Percentiles rank a stretch among this genome's conserved stretches.
Evolutionary conservation across 2,329 filamentous ascomycete genomes (phyloP).

Genomic region (Colletotrichum sp.): DNA sequence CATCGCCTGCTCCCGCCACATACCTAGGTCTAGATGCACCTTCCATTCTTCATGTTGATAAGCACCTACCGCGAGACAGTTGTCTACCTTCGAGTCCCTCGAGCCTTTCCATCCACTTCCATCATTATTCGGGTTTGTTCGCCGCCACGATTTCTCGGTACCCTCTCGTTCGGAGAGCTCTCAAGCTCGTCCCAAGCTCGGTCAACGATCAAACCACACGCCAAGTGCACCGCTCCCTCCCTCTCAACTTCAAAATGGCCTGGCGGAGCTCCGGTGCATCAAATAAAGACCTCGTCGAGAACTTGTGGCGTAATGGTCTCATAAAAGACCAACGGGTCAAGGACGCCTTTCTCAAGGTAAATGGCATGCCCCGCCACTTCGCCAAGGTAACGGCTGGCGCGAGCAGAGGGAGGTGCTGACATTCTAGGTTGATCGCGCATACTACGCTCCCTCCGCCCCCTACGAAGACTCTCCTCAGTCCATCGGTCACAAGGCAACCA

Average conservation of each 20-base stretch:
- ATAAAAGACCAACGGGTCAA: slow-evolving; percentile 77
- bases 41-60: background rate
- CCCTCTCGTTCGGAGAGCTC: background rate
- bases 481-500: slow-evolving; percentile 62
- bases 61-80: background rate
- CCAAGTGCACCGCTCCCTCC: background rate
- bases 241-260: slow-evolving; percentile 67
- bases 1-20: background rate
- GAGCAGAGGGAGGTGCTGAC: background rate
- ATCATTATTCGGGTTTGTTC: background rate
- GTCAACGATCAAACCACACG: background rate
- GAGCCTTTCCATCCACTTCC: background rate
- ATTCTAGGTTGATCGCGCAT: slow-evolving; percentile 81
- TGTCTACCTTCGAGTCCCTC: background rate
- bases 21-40: background rate
- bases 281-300: slow-evolving; percentile 79
- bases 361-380: background rate
- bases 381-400: background rate
- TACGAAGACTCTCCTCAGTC: slow-evolving; percentile 68
- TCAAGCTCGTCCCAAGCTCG: slow-evolving; percentile 6
- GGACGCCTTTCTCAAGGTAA: slow-evolving; percentile 78
- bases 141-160: slow-evolving; percentile 8
- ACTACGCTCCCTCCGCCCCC: slow-evolving; percentile 76
- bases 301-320: slow-evolving; percentile 74
- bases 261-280: slow-evolving; percentile 83